Evolutionary conservation across 1,284 basidiomycete species (phyloP).

Genomic region (Leucoagaricus sp.): DNA sequence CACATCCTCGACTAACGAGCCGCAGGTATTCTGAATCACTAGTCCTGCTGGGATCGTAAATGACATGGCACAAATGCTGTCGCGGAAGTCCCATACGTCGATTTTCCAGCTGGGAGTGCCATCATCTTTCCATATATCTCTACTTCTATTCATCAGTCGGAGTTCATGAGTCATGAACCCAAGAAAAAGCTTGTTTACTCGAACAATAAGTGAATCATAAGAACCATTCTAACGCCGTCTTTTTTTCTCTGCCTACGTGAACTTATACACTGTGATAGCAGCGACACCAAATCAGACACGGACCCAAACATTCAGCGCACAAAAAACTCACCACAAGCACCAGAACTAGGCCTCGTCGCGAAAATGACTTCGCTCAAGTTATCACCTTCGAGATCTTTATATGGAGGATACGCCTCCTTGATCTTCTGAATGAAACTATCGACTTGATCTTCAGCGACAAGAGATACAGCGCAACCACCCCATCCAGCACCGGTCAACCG

Average conservation of each 20-base stretch:
- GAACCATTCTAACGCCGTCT: no score
- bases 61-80: no score
- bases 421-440: slow-evolving; percentile 68
- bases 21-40: no score
- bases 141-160: no score
- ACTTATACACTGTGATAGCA: slow-evolving; percentile 1
- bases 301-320: not conserved
- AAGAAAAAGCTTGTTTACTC: not conserved
- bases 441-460: slow-evolving; percentile 72
- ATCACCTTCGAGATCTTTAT: slow-evolving; percentile 60
- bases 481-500: slow-evolving; percentile 85
- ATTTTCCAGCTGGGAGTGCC: no score
- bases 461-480: slow-evolving; percentile 88
- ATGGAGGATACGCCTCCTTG: slow-evolving; percentile 61
- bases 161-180: no score
- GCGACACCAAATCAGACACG: not conserved
- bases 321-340: slow-evolving; percentile 71
- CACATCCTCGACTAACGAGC: no score
- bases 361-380: slow-evolving; percentile 73
- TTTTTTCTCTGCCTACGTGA: not conserved
- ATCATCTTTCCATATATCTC: no score
- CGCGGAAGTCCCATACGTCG: no score
- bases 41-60: no score
- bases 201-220: no score
- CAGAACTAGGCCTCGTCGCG: slow-evolving; percentile 82